phyloP scores from a whole-genome alignment of 106 monocot genomes.

The Gastrodia elata region DNA sequence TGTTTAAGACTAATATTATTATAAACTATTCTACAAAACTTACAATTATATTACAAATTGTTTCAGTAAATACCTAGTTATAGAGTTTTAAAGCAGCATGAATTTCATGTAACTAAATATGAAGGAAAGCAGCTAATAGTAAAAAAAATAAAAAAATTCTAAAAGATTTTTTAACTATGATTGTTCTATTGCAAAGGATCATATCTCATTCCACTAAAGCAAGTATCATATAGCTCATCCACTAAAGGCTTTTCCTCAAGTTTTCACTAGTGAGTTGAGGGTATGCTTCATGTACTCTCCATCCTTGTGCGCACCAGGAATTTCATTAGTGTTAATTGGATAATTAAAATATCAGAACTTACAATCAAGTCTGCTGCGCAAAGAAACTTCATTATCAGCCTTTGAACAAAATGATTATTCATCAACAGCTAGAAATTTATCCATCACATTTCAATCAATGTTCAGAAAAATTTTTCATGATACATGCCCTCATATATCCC shows the following conservation, averaged over 20 bases:
- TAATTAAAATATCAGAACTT: neutral
- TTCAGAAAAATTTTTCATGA: neutral
- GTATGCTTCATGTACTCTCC: neutral
- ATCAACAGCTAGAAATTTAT: neutral
- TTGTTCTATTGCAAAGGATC: neutral
- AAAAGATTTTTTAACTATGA: neutral
- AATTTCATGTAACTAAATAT: neutral
- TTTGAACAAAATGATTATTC: neutral
- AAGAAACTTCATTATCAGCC: neutral
- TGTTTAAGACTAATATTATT: neutral
- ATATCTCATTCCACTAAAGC: neutral
- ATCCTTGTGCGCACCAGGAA: neutral
- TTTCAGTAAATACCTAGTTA: neutral
- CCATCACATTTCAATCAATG: neutral
- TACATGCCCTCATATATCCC: neutral
- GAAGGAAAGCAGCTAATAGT: neutral
- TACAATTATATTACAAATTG: neutral
- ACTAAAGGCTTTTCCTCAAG: neutral
- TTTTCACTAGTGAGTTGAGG: neutral
- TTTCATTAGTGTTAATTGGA: neutral
- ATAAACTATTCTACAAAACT: neutral
- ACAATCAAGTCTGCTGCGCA: neutral
- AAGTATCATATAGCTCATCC: too few relatives aligned
- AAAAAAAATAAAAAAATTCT: neutral
- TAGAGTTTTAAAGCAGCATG: neutral